phyloP scores from a whole-genome alignment of 176 grass and related monocot genomes.

The Oryza meyeriana region DNA sequence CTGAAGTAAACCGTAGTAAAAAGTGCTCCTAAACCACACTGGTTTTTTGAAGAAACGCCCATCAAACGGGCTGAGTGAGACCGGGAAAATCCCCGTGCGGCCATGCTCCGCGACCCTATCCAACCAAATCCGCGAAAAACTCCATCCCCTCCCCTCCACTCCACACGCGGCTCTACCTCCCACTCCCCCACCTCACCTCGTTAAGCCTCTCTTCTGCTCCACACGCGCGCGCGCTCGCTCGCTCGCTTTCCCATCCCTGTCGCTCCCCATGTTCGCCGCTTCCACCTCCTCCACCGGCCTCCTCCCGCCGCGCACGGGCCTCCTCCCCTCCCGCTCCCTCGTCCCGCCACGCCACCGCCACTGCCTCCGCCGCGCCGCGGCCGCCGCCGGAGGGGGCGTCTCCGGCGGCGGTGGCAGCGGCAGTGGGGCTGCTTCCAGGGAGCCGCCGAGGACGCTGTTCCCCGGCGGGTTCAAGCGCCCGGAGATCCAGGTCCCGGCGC shows the following conservation, averaged over 20 bases:
- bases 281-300: slow-evolving; percentile 22
- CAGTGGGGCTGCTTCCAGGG: slow-evolving; percentile 13
- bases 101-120: slow-evolving; percentile 35
- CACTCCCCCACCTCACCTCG: slow-evolving; percentile 14
- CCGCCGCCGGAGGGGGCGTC: slow-evolving; percentile 7
- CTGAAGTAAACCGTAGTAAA: neutral
- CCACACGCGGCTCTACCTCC: slow-evolving; percentile 32
- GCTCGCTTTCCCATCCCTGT: neutral
- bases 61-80: neutral
- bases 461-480: slow-evolving; percentile 91
- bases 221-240: slow-evolving; percentile 22
- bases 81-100: neutral
- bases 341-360: slow-evolving; percentile 20
- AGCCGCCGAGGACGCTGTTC: slow-evolving; percentile 71
- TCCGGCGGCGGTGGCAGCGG: neutral
- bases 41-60: neutral
- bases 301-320: slow-evolving; percentile 19
- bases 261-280: slow-evolving; percentile 43
- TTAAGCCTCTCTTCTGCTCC: slow-evolving; percentile 7
- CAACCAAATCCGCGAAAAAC: slow-evolving; percentile 37
- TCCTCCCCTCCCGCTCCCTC: slow-evolving; percentile 23
- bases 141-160: slow-evolving; percentile 21
- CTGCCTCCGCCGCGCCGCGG: neutral
- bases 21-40: neutral
- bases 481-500: slow-evolving; percentile 74